Conservation (phyloP, 352 stramenopile genomes). For the Phytophthora quininea region DNA sequence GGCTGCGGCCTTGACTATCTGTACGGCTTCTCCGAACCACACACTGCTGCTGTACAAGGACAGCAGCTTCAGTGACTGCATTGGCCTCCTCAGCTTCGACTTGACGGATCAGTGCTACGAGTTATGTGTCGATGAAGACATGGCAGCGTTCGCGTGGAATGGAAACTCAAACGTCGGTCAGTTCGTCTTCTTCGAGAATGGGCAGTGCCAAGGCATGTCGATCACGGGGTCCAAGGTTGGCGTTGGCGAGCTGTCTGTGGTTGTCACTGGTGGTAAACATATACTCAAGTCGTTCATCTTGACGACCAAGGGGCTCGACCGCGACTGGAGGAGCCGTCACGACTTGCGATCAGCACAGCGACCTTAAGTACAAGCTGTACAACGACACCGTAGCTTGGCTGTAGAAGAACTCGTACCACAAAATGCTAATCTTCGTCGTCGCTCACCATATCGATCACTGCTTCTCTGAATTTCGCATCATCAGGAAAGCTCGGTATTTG, state of each 20-base stretch:
- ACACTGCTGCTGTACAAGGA: slow-evolving; percentile 30
- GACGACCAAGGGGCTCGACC: slow-evolving; percentile 9
- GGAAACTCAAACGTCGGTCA: slow-evolving; percentile 15
- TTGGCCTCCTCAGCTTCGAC: slow-evolving; percentile 26
- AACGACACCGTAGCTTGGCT: slow-evolving; percentile 14
- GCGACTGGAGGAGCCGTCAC: slow-evolving; percentile 13
- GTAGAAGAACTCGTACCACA: neutral
- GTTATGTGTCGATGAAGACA: slow-evolving; percentile 13
- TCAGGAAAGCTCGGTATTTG: slow-evolving; percentile 28
- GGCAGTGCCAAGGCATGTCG: slow-evolving; percentile 20
- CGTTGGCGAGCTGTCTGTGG: slow-evolving; percentile 9
- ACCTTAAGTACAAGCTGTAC: slow-evolving; percentile 26
- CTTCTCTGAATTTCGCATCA: slow-evolving; percentile 11
- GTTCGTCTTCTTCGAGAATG: slow-evolving; percentile 25
- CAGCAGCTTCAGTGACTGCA: slow-evolving; percentile 29
- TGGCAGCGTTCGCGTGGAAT: slow-evolving; percentile 25
- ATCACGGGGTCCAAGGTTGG: slow-evolving; percentile 7
- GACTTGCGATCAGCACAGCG: slow-evolving; percentile 26
- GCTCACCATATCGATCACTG: slow-evolving; percentile 36
- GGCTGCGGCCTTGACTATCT: neutral
- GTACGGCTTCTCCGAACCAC: slow-evolving; percentile 7
- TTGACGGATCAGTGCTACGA: slow-evolving; percentile 25
- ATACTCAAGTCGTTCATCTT: slow-evolving; percentile 27
- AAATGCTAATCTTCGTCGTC: slow-evolving; percentile 28
- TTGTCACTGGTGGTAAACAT: slow-evolving; percentile 13